Evolutionary conservation across 495 filamentous ascomycete species (phyloP), one percentile per base, ranked within the genome.

Genomic region (Echria macrotheca): DNA sequence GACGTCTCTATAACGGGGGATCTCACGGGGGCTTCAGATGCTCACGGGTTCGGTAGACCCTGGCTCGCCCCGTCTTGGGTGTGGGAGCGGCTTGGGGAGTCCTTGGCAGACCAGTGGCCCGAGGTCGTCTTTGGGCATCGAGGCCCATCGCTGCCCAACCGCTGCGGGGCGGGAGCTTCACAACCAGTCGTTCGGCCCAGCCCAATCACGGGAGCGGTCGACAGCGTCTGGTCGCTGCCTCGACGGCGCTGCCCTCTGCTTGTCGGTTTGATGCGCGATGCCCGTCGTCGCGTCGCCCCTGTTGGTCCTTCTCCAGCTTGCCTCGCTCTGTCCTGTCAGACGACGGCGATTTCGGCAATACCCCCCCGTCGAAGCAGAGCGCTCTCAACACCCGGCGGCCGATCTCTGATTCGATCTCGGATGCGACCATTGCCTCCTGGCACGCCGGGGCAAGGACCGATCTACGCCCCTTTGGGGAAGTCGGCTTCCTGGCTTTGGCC

Each of bases 61-160:
- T 54, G 42, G 56, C 52, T 52, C 25, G 44, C 58, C 43, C 37
- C 25, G 42, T 35, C 53, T 54, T 49, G 45, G 54, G 56, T 49
- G 58, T 63, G 57, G 64, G 53, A 59, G 58, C 53, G 35, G 42
- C 54, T 21, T 52, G 52, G 48, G n/a, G n/a, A 36, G 53, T 57
- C 51, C 40, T 54, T 45, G 54, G 58, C 52, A 58, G 45, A 36
- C 52, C 50, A 66, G 54, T 66, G 63, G 60, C 44, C 45, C 53
- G 50, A 52, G 47, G 35, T 35, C 28, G 44, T 35, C 57, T 56
- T 65, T 67, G 63, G 65, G 65, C 58, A 63, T 53, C 53, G 58
- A 31, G 7, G 28, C 28, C 56, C 65, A 57, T 68, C 58, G 54
- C 56, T 68, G 65, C 65, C 65, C 65, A 68, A 68, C 65, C 64